Conservation (phyloP, 139 green algal genomes). For the Bryopsis sp. region DNA sequence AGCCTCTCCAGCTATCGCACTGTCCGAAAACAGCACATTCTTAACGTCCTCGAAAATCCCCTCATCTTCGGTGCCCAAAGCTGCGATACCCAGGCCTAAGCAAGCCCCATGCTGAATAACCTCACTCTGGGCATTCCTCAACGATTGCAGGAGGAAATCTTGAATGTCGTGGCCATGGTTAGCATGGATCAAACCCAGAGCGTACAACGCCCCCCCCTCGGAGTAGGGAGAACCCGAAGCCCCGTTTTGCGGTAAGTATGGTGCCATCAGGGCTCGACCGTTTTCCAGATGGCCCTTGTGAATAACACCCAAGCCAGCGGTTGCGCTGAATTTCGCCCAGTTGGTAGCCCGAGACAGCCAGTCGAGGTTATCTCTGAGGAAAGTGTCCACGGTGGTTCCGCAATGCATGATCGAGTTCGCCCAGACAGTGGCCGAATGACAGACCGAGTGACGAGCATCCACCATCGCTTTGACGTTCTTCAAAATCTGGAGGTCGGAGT, state of each 20-base stretch:
- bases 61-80: slow-evolving; percentile 70
- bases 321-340: slow-evolving; percentile 98
- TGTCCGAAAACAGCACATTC: slow-evolving; percentile 79
- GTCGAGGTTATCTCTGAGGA: slow-evolving; percentile 92
- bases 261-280: slow-evolving; percentile 71
- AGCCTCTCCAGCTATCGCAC: slow-evolving; percentile 59
- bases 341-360: slow-evolving; percentile 95
- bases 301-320: slow-evolving; percentile 92
- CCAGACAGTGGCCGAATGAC: slow-evolving; percentile 85
- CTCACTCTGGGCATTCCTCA: slow-evolving; percentile 75
- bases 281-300: slow-evolving; percentile 84
- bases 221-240: slow-evolving; percentile 39
- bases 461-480: slow-evolving; percentile 83
- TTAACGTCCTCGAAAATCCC: slow-evolving; percentile 94
- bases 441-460: slow-evolving; percentile 71
- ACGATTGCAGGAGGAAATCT: slow-evolving; percentile 75
- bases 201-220: slow-evolving; percentile 65
- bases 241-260: slow-evolving; percentile 83
- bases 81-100: slow-evolving; percentile 86
- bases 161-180: slow-evolving; percentile 74
- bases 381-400: slow-evolving; percentile 92
- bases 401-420: slow-evolving; percentile 92
- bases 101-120: slow-evolving; percentile 93
- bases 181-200: slow-evolving; percentile 92
- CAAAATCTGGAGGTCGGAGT: slow-evolving; percentile 76